Percentiles rank a stretch among this genome's conserved stretches.
These are phyloP conservation scores for Kluyveromyces aestuarii DNA, from an alignment of 805 yeast species.

Conservation along the genomic window DNA sequence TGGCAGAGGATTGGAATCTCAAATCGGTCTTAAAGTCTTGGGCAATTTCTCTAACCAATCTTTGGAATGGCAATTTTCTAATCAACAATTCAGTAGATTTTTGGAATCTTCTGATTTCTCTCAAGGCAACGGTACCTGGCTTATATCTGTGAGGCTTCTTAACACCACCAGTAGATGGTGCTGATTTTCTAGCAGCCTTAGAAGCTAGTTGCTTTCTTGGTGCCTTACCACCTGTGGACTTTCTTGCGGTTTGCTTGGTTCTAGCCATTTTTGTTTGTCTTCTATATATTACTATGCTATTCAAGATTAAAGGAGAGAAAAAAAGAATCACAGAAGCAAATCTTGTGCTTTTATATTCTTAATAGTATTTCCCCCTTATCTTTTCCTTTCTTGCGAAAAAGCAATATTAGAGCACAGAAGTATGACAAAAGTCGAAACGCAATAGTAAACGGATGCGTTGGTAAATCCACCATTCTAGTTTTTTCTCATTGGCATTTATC, in stretches of 20 bases:
- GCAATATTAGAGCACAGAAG: not conserved
- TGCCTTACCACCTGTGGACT: constrained; percentile 91
- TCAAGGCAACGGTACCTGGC: constrained; percentile 94
- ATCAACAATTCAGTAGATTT: constrained; percentile 90
- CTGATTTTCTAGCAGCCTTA: constrained; percentile 88
- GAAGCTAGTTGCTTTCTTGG: constrained; percentile 92
- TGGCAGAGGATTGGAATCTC: constrained; percentile 95
- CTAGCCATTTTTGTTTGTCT: constrained; percentile 55
- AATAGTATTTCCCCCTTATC: not conserved
- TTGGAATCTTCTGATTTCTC: constrained; percentile 97
- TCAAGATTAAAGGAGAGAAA: no score
- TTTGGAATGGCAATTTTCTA: constrained; percentile 95
- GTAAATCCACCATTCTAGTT: not conserved
- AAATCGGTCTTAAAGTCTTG: constrained; percentile 88
- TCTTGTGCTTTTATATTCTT: not conserved
- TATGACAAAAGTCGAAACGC: not conserved
- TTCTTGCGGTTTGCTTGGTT: constrained; percentile 91
- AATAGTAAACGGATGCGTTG: not conserved
- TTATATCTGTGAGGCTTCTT: constrained; percentile 93
- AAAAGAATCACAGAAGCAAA: no score
- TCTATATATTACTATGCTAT: not conserved
- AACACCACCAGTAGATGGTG: constrained; percentile 88
- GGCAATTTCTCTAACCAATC: constrained; percentile 93
- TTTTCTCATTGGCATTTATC: not conserved
- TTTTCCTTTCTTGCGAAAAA: not conserved